Percentiles rank a stretch among this genome's conserved stretches.
Evolutionary conservation across 2,329 filamentous ascomycete species (phyloP).

Genomic region (Arthrinium puccinioides): DNA sequence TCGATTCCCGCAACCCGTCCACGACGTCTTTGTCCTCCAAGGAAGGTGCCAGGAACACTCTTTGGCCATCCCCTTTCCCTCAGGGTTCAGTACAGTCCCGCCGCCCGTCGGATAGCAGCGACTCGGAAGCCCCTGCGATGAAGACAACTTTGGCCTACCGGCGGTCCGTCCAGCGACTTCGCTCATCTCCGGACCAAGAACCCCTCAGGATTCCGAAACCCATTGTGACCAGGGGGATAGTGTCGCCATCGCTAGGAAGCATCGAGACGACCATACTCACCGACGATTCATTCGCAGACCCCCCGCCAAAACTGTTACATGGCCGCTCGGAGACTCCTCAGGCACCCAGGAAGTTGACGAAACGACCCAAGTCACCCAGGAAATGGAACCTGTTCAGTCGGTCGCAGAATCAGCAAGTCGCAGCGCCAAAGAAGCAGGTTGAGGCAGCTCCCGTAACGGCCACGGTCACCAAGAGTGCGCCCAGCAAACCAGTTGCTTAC

Average conservation of each 20-base stretch:
- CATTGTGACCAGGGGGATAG: conserved; percentile 36
- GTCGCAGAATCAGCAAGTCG: conserved; percentile 35
- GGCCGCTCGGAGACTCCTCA: conserved; percentile 20
- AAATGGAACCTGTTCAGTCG: conserved; percentile 60
- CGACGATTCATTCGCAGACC: conserved; percentile 44
- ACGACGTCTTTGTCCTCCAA: conserved; percentile 31
- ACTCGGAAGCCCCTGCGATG: conserved; percentile 40
- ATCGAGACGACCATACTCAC: conserved; percentile 50
- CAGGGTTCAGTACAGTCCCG: conserved; percentile 25
- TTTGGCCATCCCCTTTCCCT: conserved; percentile 49
- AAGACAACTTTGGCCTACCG: conserved; percentile 47
- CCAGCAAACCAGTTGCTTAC: conserved; percentile 47
- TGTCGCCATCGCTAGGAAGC: conserved; percentile 46
- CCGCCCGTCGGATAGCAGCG: conserved; percentile 49
- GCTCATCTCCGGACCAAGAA: conserved; percentile 33
- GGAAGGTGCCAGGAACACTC: conserved; percentile 32
- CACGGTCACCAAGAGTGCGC: conserved; percentile 39
- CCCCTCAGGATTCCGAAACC: conserved; percentile 44
- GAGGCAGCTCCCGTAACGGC: conserved; percentile 34
- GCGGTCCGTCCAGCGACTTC: conserved; percentile 45
- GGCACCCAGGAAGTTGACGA: conserved; percentile 47
- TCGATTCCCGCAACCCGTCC: conserved; percentile 35
- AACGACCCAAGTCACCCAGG: conserved; percentile 46
- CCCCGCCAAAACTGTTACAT: conserved; percentile 27
- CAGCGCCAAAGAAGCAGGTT: conserved; percentile 27